Base-by-base conservation (phyloP, 2,329 filamentous ascomycete species). In the Atkinsonella texensis region DNA sequence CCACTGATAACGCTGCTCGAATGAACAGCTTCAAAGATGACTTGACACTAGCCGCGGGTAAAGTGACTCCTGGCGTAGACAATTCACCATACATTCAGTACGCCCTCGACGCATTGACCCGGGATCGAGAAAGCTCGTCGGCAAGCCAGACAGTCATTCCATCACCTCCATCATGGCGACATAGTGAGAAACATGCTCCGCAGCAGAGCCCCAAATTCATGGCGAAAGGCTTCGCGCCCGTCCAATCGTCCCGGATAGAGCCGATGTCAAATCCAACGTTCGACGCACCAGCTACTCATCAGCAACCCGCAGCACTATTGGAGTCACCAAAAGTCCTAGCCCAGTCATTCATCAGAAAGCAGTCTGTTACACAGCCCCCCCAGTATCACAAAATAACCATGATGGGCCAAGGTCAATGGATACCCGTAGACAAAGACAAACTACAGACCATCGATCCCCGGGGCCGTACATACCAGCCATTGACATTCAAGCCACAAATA, bases 21-120 rank as follows among this genome's bases (percentile, higher is more conserved):
- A 67, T 68, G 61, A 57, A 60, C 46, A 61, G 68, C 49, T 74
- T 78, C 61, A 76, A 77, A 50, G 76, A 80, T 50, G 73, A 76
- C 43, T 62, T 79, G 38, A 68, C 73, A 47, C 67, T 75, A 50
- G 70, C 74, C 17, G 75, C 68, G 39, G 70, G 73, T 53, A 73
- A 73, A 41, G 73, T 81, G 51, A 91, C 87, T 0, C 89, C 89
- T 0, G 87, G 84, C 10, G 73, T 89, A 40, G 89, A 95, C 61
- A 86, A 95, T 62, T 85, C 83, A 9, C 89, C 89, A 0, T 95
- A 90, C 66, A 87, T 96, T 56, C 85, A 85, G 56, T 94, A 93
- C 65, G 90, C 91, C 41, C 81, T 97, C 56, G 87, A 95, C 56
- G 88, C 91, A 56, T 72, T 97, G 58, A 94, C 89, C 6, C 76